A percentile compares a stretch with the other conserved stretches of the same genome.
Conservation (phyloP, 1,139 yeast species). For the Scheffersomyces stambukii region DNA sequence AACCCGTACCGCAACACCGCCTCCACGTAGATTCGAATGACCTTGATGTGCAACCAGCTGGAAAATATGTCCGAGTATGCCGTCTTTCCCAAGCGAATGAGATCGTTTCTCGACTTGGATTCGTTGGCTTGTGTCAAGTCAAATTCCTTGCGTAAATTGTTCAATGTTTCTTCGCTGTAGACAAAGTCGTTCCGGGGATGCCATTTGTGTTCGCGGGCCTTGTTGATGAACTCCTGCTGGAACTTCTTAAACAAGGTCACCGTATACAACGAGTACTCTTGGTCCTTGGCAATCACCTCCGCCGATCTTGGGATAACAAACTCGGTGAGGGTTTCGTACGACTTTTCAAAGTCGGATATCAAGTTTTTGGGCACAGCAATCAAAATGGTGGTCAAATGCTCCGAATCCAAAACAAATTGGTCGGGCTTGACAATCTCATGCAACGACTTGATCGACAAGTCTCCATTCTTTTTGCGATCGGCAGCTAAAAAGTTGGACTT, state of each 20-base stretch:
- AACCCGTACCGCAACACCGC: conserved; percentile 89
- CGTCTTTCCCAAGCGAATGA: conserved; percentile 76
- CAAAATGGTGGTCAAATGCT: conserved; percentile 75
- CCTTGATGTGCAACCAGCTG: conserved; percentile 86
- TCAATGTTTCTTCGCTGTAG: conserved; percentile 74
- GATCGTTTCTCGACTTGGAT: conserved; percentile 69
- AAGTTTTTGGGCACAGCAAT: conserved; percentile 79
- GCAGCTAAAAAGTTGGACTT: conserved; percentile 82
- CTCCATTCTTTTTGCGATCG: conserved; percentile 91
- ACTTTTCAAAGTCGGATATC: conserved; percentile 54
- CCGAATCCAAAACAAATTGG: conserved; percentile 82
- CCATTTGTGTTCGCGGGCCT: conserved; percentile 83
- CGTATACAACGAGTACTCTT: conserved; percentile 67
- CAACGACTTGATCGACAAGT: conserved; percentile 81
- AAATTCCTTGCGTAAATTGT: conserved; percentile 71
- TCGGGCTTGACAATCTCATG: conserved; percentile 85
- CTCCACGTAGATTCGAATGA: conserved; percentile 52
- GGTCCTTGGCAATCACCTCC: conserved; percentile 60
- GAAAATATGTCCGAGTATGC: conserved; percentile 83
- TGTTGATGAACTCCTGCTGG: conserved; percentile 61
- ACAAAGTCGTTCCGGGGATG: conserved; percentile 85
- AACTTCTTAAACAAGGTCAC: conserved; percentile 85
- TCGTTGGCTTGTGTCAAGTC: conserved; percentile 73
- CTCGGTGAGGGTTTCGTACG: conserved; percentile 71
- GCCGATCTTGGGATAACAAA: conserved; percentile 95